Conservation (phyloP, 176 grass and related monocot genomes). For the Bolboschoenus planiculmis region DNA sequence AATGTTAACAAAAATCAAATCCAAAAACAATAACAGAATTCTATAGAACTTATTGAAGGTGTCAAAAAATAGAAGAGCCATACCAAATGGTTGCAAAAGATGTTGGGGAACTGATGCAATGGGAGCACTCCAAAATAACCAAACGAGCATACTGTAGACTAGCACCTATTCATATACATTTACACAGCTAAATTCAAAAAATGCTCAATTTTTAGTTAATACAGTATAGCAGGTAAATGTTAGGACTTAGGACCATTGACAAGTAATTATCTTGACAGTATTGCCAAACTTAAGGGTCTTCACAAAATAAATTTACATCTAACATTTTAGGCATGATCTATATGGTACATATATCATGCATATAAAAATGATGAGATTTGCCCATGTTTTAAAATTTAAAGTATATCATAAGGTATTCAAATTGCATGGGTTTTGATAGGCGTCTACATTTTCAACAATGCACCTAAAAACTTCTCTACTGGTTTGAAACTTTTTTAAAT, state of each 20-base stretch:
- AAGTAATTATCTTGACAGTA: not conserved
- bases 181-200: not conserved
- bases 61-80: not conserved
- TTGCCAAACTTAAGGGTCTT: not conserved
- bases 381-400: not conserved
- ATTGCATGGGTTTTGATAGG: not conserved
- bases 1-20: not conserved
- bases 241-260: not conserved
- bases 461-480: not conserved
- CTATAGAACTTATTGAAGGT: not conserved
- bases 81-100: conserved; percentile 91
- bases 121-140: conserved; percentile 64
- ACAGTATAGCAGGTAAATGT: not conserved
- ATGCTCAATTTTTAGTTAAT: not conserved
- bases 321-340: not conserved
- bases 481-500: not conserved
- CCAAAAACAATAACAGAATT: not conserved
- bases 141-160: conserved; percentile 40
- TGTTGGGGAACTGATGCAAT: conserved; percentile 70
- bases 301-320: not conserved
- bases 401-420: not conserved
- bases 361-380: not conserved
- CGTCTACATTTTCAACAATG: not conserved
- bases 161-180: conserved; percentile 47
- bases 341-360: not conserved